A percentile compares a stretch with the other conserved stretches of the same genome.
These are phyloP conservation scores for Trichoderma atroviride DNA, from an alignment of 2,329 filamentous ascomycete species.

Conservation along the genomic window DNA sequence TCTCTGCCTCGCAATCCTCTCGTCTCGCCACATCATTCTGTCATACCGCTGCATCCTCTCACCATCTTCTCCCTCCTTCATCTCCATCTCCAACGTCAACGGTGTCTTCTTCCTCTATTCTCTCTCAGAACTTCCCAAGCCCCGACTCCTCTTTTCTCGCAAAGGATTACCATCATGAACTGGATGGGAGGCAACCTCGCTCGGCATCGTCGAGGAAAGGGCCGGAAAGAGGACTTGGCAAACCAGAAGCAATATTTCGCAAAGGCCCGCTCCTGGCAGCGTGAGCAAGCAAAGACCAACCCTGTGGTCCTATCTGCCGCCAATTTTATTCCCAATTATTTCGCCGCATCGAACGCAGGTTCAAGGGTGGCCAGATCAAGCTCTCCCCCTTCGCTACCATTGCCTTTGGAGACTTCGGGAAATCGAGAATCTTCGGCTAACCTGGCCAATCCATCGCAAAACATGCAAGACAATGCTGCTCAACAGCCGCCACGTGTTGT, in stretches of 20 bases:
- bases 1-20: background rate
- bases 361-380: background rate
- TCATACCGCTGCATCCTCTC: background rate
- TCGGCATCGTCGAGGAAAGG: conserved; percentile 41
- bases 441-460: background rate
- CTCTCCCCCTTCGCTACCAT: background rate
- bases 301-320: background rate
- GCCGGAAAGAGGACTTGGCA: conserved; percentile 39
- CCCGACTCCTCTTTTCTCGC: no score
- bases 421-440: background rate
- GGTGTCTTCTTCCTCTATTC: background rate
- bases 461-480: background rate
- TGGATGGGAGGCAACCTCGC: conserved; percentile 46
- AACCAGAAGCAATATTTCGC: conserved; percentile 46
- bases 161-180: conserved; percentile 40
- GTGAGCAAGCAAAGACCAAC: conserved; percentile 7
- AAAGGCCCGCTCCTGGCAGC: conserved; percentile 37
- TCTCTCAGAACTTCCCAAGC: no score
- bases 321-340: conserved; percentile 37
- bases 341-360: conserved; percentile 17
- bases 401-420: background rate
- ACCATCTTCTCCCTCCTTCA: no score
- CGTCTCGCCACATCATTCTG: background rate
- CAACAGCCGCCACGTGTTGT: background rate
- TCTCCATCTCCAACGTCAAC: background rate